Evolutionary conservation across 1,284 basidiomycete species (phyloP), one percentile per base, ranked within the genome.

Genomic region (Xanthoconium separans): DNA sequence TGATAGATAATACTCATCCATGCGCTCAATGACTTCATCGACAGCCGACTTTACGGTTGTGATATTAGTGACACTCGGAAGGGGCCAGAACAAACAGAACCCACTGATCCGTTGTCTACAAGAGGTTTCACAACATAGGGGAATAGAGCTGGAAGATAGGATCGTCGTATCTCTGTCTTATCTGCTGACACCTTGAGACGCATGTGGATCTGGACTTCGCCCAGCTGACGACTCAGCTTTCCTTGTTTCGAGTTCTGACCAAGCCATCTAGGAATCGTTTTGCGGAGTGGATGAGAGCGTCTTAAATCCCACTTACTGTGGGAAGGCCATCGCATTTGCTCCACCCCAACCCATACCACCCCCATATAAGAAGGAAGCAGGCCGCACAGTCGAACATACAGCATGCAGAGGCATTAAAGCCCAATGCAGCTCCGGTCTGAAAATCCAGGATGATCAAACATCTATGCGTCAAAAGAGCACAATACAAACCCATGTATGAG

Each of bases 131-230:
- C 84, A 48, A 98, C 77, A 62, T 87, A 81, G 37, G 86, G 84
- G 70, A 88, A 91, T 59, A 99, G 70, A 18, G 89, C 81, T 0
- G 96, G 94, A 57, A 98, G 77, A 70, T 99, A 99, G 34, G 86
- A 87, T 72, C 94, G 91, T 47, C 96, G 80, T 58, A 98, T 91
- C 73, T 98, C 96, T 16, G 81, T 74, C 68, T 89, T 88, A 70
- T 95, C 85, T 2, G 93, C 95, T 2, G 94, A 95, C 0, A 95
- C 91, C 61, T 89, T 89, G 47, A 98, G 79, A 2, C 97, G 85
- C 95, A 99, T 98, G 50, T 90, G 89, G 50, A 94, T 90, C 70
- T 98, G 96, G 18, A 98, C 84, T 59, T 99, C 97, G 27, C 85
- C 84, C 20, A 98, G 79, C 58, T 91, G 87, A 44, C 95, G 82